Percentiles rank a stretch among this genome's conserved stretches.
Evolutionary conservation across 1,284 basidiomycete species (phyloP).

Genomic region (Phaffia rhodozyma): DNA sequence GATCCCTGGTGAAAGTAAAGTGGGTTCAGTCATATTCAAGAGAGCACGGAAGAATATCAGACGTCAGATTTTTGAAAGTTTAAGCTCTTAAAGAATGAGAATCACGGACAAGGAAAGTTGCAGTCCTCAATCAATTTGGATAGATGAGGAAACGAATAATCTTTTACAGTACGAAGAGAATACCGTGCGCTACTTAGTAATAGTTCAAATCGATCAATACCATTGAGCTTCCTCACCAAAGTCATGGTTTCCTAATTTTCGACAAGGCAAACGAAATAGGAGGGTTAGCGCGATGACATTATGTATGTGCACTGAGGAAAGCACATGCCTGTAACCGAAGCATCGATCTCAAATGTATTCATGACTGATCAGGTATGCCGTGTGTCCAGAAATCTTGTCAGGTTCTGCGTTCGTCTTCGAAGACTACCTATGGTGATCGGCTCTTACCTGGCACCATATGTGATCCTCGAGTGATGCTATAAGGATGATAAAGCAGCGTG

Average conservation of each 20-base stretch:
- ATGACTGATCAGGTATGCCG: slow-evolving; percentile 49
- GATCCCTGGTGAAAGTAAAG: slow-evolving; percentile 46
- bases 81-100: background rate
- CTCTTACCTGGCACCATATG: slow-evolving; percentile 55
- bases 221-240: slow-evolving; percentile 52
- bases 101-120: slow-evolving; percentile 46
- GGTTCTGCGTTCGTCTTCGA: too few species aligned
- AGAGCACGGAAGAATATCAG: slow-evolving; percentile 19
- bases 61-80: slow-evolving; percentile 24
- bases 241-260: slow-evolving; percentile 59
- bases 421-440: background rate
- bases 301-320: background rate
- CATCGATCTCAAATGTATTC: slow-evolving; percentile 42
- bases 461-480: slow-evolving; percentile 60
- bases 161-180: background rate
- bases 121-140: slow-evolving; percentile 57
- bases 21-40: slow-evolving; percentile 18
- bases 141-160: slow-evolving; percentile 56
- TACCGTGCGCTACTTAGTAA: too few species aligned
- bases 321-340: slow-evolving; percentile 24
- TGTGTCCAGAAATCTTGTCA: slow-evolving; percentile 37
- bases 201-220: slow-evolving; percentile 16
- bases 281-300: too few species aligned
- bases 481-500: slow-evolving; percentile 42
- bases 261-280: slow-evolving; percentile 36